Conservation (phyloP, 2,329 filamentous ascomycete genomes). For the Teratosphaeriaceae sp. region DNA sequence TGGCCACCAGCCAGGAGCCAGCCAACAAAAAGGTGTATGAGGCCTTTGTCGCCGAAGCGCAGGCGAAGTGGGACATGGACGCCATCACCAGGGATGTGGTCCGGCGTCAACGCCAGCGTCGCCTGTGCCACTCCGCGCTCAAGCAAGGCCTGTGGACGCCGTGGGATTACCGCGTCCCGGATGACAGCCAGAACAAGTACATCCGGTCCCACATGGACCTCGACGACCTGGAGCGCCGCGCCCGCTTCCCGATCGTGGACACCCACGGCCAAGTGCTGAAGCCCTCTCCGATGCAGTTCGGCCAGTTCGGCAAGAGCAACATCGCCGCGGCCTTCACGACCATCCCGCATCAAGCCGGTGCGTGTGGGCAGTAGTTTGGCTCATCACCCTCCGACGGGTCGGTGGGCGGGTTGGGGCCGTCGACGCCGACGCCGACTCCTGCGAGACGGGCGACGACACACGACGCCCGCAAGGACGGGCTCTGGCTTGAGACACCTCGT, state of each 20-base stretch:
- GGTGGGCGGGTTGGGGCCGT: too few species aligned
- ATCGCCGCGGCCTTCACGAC: slow-evolving; percentile 6
- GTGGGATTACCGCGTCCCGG: slow-evolving; percentile 78
- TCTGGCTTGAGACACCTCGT: slow-evolving; percentile 5
- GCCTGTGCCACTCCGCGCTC: slow-evolving; percentile 73
- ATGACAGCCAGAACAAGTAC: slow-evolving; percentile 60
- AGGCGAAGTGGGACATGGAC: slow-evolving; percentile 72
- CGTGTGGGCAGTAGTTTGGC: slow-evolving; percentile 24
- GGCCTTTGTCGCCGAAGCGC: slow-evolving; percentile 67
- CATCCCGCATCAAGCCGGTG: slow-evolving; percentile 28
- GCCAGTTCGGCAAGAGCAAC: slow-evolving; percentile 16
- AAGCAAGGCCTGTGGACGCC: slow-evolving; percentile 67
- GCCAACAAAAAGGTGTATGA: slow-evolving; percentile 37
- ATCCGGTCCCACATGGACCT: slow-evolving; percentile 78
- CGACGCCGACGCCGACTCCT: too few species aligned
- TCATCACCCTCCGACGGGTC: background rate
- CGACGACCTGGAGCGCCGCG: slow-evolving; percentile 71
- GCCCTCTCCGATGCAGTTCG: slow-evolving; percentile 5
- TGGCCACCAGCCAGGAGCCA: slow-evolving; percentile 43
- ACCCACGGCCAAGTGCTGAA: slow-evolving; percentile 31
- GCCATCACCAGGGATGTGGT: slow-evolving; percentile 69
- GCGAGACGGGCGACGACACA: too few species aligned
- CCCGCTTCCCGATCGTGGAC: slow-evolving; percentile 59
- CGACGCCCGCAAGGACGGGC: slow-evolving; percentile 3
- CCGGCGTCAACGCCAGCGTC: slow-evolving; percentile 68